A percentile compares a stretch with the other conserved stretches of the same genome.
Conservation (phyloP, 495 filamentous ascomycete genomes). For the Xylona heveae region DNA sequence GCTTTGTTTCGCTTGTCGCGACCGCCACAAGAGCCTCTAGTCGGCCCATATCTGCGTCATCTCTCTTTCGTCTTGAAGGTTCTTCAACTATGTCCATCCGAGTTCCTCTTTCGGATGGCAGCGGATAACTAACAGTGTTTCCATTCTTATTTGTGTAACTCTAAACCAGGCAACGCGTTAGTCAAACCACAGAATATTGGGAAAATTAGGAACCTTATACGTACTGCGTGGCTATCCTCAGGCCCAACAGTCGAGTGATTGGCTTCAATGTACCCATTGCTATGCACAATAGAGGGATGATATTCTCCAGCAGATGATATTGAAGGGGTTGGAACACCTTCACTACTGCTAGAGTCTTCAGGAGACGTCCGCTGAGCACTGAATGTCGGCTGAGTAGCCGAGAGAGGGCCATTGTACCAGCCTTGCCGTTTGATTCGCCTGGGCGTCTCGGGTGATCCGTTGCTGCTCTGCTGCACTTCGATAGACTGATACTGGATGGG, state of each 20-base stretch:
- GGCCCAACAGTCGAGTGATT: constrained; percentile 22
- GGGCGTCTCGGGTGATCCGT: constrained; percentile 24
- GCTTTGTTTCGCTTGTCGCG: constrained; percentile 60
- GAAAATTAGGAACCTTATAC: too few species aligned
- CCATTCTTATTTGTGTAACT: too few species aligned
- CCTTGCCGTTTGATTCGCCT: constrained; percentile 41
- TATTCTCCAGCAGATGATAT: constrained; percentile 34
- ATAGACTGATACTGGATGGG: too few species aligned
- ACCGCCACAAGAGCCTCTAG: constrained; percentile 77
- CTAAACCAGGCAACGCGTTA: too few species aligned
- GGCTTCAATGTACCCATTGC: constrained; percentile 37
- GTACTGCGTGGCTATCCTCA: constrained; percentile 23
- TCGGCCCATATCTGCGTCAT: constrained; percentile 40
- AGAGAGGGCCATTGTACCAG: constrained; percentile 43
- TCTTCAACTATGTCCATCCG: background rate
- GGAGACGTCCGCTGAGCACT: constrained; percentile 36
- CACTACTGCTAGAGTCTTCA: constrained; percentile 49
- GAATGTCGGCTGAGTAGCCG: constrained; percentile 11
- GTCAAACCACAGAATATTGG: too few species aligned
- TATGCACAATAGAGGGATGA: constrained; percentile 41
- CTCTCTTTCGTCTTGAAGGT: constrained; percentile 10
- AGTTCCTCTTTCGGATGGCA: constrained; percentile 1
- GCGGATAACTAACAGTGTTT: background rate
- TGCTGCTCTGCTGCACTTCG: constrained; percentile 1
- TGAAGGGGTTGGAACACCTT: constrained; percentile 39